phyloP scores from a whole-genome alignment of 1,284 basidiomycete species.

The Leccinum griseonigrum region DNA sequence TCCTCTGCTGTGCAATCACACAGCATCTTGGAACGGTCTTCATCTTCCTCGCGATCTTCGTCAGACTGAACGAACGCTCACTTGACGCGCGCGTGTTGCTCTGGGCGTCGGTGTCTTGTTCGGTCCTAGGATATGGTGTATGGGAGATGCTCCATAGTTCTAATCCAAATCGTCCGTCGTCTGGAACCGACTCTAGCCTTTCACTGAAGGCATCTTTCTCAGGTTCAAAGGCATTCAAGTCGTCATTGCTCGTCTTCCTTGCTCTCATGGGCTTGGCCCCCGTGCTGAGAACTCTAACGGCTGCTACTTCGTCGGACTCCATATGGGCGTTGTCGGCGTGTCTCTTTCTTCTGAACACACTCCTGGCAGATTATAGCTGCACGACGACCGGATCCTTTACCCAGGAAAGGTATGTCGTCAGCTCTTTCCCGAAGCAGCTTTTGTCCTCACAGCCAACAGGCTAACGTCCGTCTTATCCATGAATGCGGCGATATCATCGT shows the following conservation, averaged over 20 bases:
- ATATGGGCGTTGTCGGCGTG: constrained; percentile 88
- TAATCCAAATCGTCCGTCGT: constrained; percentile 26
- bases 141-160: constrained; percentile 59
- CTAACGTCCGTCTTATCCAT: constrained; percentile 89
- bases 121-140: constrained; percentile 55
- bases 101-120: constrained; percentile 61
- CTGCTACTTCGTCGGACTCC: constrained; percentile 93
- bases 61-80: constrained; percentile 60
- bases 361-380: constrained; percentile 66
- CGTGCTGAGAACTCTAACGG: constrained; percentile 87
- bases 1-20: constrained; percentile 76
- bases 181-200: neutral
- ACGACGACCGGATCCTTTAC: constrained; percentile 29
- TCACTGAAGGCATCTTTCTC: constrained; percentile 11
- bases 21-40: constrained; percentile 83
- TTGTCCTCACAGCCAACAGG: constrained; percentile 42
- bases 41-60: constrained; percentile 81
- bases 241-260: constrained; percentile 82
- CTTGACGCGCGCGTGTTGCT: constrained; percentile 72
- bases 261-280: constrained; percentile 89
- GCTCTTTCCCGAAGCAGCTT: constrained; percentile 15
- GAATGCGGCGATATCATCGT: constrained; percentile 93
- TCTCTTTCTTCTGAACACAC: constrained; percentile 61
- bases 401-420: constrained; percentile 38
- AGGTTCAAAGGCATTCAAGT: constrained; percentile 71